Evolutionary conservation across 257 asterid genomes (phyloP), one percentile per base, ranked within the genome.

Genomic region (Nicotiana obtusifolia): DNA sequence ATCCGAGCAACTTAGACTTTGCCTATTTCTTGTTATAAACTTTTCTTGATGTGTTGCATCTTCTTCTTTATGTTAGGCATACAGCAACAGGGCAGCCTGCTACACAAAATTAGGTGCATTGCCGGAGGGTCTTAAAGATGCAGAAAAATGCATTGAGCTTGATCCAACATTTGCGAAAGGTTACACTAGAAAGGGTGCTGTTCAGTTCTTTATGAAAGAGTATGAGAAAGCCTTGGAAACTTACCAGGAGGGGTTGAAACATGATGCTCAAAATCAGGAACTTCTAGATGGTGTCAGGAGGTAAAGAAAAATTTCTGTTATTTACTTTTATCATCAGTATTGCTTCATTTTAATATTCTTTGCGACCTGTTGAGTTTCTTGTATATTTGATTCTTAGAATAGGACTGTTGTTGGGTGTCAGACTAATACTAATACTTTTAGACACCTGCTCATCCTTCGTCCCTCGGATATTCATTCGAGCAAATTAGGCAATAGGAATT

Each of bases 61-160:
- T 41, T 28, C 67, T 68, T 68, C 30, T 44, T 53, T 31, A 41
- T 59, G 81, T 77, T 87, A 95, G 99, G 91, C 97, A 61, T 95
- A 92, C 81, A 95, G 99, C 85, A 95, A 95, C 30, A 92, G 99
- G 61, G 98, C 99, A 57, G 98, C 99, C 33, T 90, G 94, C 82
- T 95, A 95, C 86, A 92, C 98, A 16, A 95, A 95, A 84, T 97
- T 95, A 59, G 95, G 90, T 64, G 99, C 99, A 14, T 77, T 95
- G 90, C 99, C 99, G 0, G 99, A 95, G 90, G 99, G 92, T 16
- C 91, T 95, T 2, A 95, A 92, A 86, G 99, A 95, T 83, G 97
- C 99, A 2, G 99, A 95, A 41, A 95, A 95, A 61, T 95, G 99
- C 84, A 91, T 95, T 73, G 99, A 95, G 84, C 93, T 95, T 24